A percentile compares a stretch with the other conserved stretches of the same genome.
phyloP scores from a whole-genome alignment of 73 alveolate species.

The Symbiodinium natans region DNA sequence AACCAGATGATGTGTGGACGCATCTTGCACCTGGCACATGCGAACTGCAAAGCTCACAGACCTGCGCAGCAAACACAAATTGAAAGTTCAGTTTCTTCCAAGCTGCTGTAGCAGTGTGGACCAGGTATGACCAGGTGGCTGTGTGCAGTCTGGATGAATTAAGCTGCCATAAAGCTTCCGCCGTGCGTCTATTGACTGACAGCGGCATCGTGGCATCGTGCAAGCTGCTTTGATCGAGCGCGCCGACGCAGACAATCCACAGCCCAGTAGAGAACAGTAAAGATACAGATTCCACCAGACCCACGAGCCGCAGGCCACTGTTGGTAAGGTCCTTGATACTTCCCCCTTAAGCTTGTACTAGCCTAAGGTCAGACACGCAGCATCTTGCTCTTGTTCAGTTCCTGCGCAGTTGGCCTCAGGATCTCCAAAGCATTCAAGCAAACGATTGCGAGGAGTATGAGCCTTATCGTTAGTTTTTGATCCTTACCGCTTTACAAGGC shows the following conservation, averaged over 20 bases:
- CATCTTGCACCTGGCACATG: not conserved
- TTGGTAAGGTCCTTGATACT: not conserved
- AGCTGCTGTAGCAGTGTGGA: not conserved
- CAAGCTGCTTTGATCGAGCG: not conserved
- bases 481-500: too few species aligned
- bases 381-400: slow-evolving; percentile 13
- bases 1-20: not conserved
- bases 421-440: not conserved
- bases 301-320: not conserved
- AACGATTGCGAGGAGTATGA: not conserved
- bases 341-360: too few species aligned
- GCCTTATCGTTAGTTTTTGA: too few species aligned
- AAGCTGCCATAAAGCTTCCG: not conserved
- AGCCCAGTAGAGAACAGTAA: too few species aligned
- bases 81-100: too few species aligned
- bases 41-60: not conserved
- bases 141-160: not conserved
- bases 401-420: not conserved
- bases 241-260: not conserved
- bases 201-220: not conserved
- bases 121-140: not conserved
- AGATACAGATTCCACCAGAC: not conserved
- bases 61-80: not conserved
- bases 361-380: not conserved
- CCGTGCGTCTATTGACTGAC: not conserved